Evolutionary conservation across 345 rosid genomes (phyloP).

Genomic region (Noccaea caerulescens): DNA sequence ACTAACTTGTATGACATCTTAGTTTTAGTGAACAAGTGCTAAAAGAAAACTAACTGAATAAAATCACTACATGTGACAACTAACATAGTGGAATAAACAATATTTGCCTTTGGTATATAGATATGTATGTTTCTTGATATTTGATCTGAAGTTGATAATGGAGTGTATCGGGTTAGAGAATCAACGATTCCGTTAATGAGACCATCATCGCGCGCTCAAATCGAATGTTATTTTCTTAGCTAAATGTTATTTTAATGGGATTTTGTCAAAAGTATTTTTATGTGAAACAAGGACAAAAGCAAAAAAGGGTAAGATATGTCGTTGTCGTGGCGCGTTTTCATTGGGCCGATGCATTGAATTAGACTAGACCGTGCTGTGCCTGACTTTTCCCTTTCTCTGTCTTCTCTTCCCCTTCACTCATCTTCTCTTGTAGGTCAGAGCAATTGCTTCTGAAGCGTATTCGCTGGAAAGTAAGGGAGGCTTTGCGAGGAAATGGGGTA

Average conservation of each 20-base stretch:
- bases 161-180: too few species aligned
- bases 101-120: too few species aligned
- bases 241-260: neutral
- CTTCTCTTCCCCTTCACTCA: slow-evolving; percentile 36
- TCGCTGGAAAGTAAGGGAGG: neutral
- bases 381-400: slow-evolving; percentile 23
- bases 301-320: neutral
- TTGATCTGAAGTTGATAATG: too few species aligned
- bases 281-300: neutral
- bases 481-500: slow-evolving; percentile 11
- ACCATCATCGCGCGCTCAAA: too few species aligned
- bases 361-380: slow-evolving; percentile 40
- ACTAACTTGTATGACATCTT: too few species aligned
- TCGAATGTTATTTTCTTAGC: too few species aligned
- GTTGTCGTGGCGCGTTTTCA: slow-evolving; percentile 40
- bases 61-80: too few species aligned
- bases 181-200: too few species aligned
- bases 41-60: too few species aligned
- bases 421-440: slow-evolving; percentile 48
- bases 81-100: too few species aligned
- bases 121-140: too few species aligned
- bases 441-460: slow-evolving; percentile 28
- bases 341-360: slow-evolving; percentile 40
- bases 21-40: too few species aligned
- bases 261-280: neutral